Conservation (phyloP, 2,329 filamentous ascomycete species). For the Beauveria australis region DNA sequence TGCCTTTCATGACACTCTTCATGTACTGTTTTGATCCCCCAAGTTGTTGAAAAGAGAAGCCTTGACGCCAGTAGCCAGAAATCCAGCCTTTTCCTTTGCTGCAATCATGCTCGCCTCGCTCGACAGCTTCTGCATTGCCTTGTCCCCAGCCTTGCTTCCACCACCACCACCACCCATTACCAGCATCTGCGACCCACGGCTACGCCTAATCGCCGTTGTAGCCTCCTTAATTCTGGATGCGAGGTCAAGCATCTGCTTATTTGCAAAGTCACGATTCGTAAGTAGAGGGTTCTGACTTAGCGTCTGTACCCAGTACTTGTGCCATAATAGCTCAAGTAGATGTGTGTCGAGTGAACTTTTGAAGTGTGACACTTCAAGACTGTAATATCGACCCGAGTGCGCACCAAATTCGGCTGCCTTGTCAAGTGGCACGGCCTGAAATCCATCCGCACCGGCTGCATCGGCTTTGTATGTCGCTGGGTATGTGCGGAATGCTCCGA, state of each 20-base stretch:
- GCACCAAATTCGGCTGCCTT: conserved; percentile 96
- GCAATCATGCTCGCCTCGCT: conserved; percentile 53
- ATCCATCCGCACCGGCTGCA: conserved; percentile 40
- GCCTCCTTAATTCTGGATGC: conserved; percentile 71
- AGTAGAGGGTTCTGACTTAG: conserved; percentile 84
- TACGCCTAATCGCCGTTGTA: conserved; percentile 26
- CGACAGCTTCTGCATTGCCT: conserved; percentile 51
- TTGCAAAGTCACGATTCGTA: conserved; percentile 87
- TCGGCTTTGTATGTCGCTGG: conserved; percentile 58
- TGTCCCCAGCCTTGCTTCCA: conserved; percentile 37
- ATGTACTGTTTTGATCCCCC: conserved; percentile 15
- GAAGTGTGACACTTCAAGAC: conserved; percentile 85
- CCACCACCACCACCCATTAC: conserved; percentile 29
- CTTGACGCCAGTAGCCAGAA: conserved; percentile 56
- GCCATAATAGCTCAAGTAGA: conserved; percentile 85
- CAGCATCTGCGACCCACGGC: conserved; percentile 19
- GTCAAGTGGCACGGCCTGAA: conserved; percentile 74
- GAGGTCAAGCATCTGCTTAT: conserved; percentile 84
- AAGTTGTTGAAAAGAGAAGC: conserved; percentile 49
- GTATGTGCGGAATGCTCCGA: conserved; percentile 91
- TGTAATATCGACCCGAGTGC: conserved; percentile 84
- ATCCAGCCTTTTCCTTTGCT: conserved; percentile 52
- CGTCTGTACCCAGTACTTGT: conserved; percentile 98
- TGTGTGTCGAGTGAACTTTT: conserved; percentile 86
- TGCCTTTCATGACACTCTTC: not conserved